Evolutionary conservation across 192 early-diverging fungal species (phyloP).

Genomic region (Backusella macrospora): DNA sequence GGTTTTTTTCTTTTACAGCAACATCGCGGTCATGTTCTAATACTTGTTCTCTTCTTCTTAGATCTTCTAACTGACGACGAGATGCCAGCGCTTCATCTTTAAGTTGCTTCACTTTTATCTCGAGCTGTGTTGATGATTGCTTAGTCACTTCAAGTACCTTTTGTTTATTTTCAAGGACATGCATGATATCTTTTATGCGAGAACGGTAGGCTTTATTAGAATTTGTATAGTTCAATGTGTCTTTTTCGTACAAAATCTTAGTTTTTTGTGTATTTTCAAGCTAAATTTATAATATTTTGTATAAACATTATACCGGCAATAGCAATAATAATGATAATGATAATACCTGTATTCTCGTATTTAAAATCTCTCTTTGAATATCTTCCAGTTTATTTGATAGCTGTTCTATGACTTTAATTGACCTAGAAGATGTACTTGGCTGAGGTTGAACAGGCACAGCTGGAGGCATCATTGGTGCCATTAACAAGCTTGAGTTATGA

Average conservation of each 20-base stretch:
- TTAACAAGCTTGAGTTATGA: conserved; percentile 1
- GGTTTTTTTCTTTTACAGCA: conserved; percentile 28
- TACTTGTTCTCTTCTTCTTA: conserved; percentile 25
- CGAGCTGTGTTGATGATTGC: conserved; percentile 24
- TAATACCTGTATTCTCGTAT: conserved; percentile 22
- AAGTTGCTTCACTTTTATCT: conserved; percentile 32
- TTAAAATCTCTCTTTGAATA: background rate
- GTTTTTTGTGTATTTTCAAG: conserved; percentile 11
- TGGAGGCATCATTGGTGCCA: conserved; percentile 5
- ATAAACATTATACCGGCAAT: background rate
- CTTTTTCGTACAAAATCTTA: conserved; percentile 21
- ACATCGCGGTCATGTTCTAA: conserved; percentile 24
- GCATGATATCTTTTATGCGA: conserved; percentile 37
- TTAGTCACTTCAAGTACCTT: conserved; percentile 32
- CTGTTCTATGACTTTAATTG: conserved; percentile 20
- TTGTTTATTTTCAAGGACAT: conserved; percentile 37
- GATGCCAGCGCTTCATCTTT: conserved; percentile 37
- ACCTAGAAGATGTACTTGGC: conserved; percentile 17
- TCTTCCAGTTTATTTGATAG: background rate
- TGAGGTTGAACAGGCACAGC: conserved; percentile 18
- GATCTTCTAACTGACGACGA: conserved; percentile 33
- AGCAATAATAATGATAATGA: background rate
- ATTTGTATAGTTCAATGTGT: conserved; percentile 19
- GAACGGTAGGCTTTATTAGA: conserved; percentile 28
- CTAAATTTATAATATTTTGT: conserved; percentile 8